These are phyloP conservation scores for Trametes maxima DNA, from an alignment of 768 basidiomycete genomes.

Conservation along the genomic window DNA sequence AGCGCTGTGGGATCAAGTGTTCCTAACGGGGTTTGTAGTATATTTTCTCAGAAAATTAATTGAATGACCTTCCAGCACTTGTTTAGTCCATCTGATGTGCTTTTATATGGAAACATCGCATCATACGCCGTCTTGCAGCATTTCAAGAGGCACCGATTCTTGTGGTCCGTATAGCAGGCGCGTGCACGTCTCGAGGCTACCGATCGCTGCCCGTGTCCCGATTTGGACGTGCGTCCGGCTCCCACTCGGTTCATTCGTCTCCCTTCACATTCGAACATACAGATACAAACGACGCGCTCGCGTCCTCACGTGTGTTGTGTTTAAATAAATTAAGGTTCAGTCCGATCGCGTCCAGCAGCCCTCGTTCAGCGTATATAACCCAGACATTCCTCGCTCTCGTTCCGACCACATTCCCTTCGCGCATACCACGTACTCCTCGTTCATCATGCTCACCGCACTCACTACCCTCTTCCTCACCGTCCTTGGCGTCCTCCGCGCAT, in stretches of 20 bases:
- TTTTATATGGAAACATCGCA: no score
- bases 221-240: neutral
- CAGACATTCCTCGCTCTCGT: neutral
- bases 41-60: no score
- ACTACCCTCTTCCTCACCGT: neutral
- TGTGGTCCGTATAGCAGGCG: no score
- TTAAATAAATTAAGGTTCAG: slow-evolving; percentile 9
- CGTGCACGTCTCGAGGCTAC: neutral
- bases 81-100: no score
- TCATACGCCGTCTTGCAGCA: no score
- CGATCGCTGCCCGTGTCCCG: neutral
- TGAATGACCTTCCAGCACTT: no score
- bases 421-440: neutral
- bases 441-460: slow-evolving; percentile 4
- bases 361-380: neutral
- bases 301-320: slow-evolving; percentile 4
- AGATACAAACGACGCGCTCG: slow-evolving; percentile 7
- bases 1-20: no score
- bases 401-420: neutral
- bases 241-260: neutral
- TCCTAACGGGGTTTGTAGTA: no score
- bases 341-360: slow-evolving; percentile 7
- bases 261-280: neutral
- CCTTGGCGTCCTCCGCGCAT: neutral
- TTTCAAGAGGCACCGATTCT: no score